phyloP scores from a whole-genome alignment of 345 rosid species.

The Adansonia digitata region DNA sequence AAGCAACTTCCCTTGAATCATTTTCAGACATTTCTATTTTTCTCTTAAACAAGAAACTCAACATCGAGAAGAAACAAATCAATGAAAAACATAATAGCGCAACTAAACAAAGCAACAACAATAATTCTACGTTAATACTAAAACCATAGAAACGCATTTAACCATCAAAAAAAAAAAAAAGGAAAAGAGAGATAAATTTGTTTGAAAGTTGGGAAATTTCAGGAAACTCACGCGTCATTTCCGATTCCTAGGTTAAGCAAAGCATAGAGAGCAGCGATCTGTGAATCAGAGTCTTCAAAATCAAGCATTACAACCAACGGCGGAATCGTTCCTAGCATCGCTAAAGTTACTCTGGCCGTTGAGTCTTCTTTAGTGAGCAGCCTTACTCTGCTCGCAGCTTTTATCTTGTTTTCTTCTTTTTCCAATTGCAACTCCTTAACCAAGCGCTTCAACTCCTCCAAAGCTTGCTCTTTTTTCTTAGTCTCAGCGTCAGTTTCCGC shows the following conservation, averaged over 20 bases:
- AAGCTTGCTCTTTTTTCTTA: constrained; percentile 58
- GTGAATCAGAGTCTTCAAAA: constrained; percentile 38
- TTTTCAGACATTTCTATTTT: not conserved
- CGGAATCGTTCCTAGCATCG: constrained; percentile 94
- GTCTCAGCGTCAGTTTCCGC: constrained; percentile 64
- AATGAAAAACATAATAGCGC: not conserved
- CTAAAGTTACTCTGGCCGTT: constrained; percentile 62
- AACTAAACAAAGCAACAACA: not conserved
- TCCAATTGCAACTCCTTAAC: constrained; percentile 57
- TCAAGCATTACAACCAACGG: constrained; percentile 92
- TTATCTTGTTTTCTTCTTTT: constrained; percentile 28
- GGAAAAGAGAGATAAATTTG: not conserved
- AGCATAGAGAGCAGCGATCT: constrained; percentile 77
- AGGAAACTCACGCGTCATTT: constrained; percentile 65
- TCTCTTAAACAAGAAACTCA: not conserved
- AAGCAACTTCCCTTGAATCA: constrained; percentile 6
- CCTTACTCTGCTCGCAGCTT: constrained; percentile 62
- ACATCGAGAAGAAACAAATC: not conserved
- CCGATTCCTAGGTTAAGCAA: constrained; percentile 92
- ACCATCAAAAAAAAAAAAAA: not conserved
- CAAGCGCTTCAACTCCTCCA: constrained; percentile 58
- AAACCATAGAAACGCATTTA: not conserved
- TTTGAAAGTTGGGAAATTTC: not conserved
- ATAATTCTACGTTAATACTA: not conserved
- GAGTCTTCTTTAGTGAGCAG: constrained; percentile 68